These are phyloP conservation scores for Paragyromitra xinjiangensis DNA, from an alignment of 495 filamentous ascomycete species.

Conservation along the genomic window DNA sequence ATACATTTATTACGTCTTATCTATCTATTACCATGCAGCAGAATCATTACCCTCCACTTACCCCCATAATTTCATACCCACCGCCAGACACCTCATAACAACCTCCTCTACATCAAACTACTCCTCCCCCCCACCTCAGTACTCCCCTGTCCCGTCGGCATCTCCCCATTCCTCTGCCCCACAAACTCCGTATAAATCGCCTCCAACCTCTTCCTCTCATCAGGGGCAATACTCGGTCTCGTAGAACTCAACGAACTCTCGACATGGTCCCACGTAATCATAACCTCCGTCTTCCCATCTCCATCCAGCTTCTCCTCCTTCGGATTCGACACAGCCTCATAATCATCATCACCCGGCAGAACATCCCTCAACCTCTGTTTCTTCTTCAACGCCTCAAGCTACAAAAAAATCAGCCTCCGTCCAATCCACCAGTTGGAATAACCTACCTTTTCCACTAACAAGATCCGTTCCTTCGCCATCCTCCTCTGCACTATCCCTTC, in stretches of 20 bases:
- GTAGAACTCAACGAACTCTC: slow-evolving; percentile 78
- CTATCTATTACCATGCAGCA: neutral
- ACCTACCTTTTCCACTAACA: slow-evolving; percentile 54
- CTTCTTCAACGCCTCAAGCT: slow-evolving; percentile 55
- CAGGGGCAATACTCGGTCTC: slow-evolving; percentile 77
- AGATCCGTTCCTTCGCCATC: slow-evolving; percentile 49
- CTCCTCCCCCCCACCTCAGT: slow-evolving; percentile 91
- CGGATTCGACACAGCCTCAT: slow-evolving; percentile 39
- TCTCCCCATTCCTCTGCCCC: slow-evolving; percentile 87
- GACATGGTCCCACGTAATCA: slow-evolving; percentile 88
- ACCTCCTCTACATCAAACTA: slow-evolving; percentile 75
- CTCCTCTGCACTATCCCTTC: slow-evolving; percentile 40
- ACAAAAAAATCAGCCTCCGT: neutral
- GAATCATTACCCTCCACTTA: neutral
- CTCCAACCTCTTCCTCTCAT: slow-evolving; percentile 76
- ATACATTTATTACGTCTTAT: neutral
- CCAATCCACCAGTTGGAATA: neutral
- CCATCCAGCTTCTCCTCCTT: slow-evolving; percentile 38
- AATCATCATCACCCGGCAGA: slow-evolving; percentile 40
- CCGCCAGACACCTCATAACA: neutral
- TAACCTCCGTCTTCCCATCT: slow-evolving; percentile 71
- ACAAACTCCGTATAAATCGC: slow-evolving; percentile 93
- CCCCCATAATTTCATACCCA: neutral
- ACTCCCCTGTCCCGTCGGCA: slow-evolving; percentile 87
- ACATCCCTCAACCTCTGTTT: slow-evolving; percentile 39